Evolutionary conservation across 2,329 filamentous ascomycete species (phyloP).

Genomic region (Hymenoscyphus salicellus): DNA sequence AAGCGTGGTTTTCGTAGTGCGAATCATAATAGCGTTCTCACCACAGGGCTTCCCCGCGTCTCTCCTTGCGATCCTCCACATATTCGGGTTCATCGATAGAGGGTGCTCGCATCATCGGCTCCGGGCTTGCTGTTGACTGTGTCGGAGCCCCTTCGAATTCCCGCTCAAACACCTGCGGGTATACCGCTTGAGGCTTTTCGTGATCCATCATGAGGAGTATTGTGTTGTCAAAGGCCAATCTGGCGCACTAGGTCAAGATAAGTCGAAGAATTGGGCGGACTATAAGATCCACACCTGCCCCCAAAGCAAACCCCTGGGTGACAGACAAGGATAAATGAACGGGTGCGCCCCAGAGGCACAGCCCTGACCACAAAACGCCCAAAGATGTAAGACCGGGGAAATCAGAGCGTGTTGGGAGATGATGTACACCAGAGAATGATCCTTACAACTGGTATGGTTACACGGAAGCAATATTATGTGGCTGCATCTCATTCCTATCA

Average conservation of each 20-base stretch:
- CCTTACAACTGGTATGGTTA: slow-evolving; percentile 1
- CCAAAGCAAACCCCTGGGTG: neutral
- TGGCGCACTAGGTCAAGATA: neutral
- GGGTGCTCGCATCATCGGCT: slow-evolving; percentile 20
- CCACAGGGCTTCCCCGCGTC: slow-evolving; percentile 32
- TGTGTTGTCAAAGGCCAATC: neutral
- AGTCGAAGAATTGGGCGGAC: neutral
- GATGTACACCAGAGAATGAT: neutral
- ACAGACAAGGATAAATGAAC: neutral
- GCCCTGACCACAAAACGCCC: slow-evolving; percentile 1
- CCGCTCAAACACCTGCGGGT: slow-evolving; percentile 23
- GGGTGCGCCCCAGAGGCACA: slow-evolving; percentile 2
- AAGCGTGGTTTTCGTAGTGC: slow-evolving; percentile 7
- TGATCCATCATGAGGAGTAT: slow-evolving; percentile 28
- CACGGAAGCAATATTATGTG: slow-evolving; percentile 2
- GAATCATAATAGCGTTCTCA: slow-evolving; percentile 14
- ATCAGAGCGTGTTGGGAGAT: neutral
- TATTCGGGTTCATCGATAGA: slow-evolving; percentile 27
- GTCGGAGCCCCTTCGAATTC: slow-evolving; percentile 24
- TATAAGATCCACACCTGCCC: slow-evolving; percentile 5
- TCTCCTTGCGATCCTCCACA: slow-evolving; percentile 28
- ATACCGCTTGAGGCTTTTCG: slow-evolving; percentile 32
- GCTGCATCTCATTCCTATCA: slow-evolving; percentile 7
- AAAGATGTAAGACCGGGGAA: slow-evolving; percentile 10
- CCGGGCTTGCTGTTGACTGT: slow-evolving; percentile 25